A percentile compares a stretch with the other conserved stretches of the same genome.
Evolutionary conservation across 2,329 filamentous ascomycete genomes (phyloP).

Genomic region (Cladobotryum mycophilum): DNA sequence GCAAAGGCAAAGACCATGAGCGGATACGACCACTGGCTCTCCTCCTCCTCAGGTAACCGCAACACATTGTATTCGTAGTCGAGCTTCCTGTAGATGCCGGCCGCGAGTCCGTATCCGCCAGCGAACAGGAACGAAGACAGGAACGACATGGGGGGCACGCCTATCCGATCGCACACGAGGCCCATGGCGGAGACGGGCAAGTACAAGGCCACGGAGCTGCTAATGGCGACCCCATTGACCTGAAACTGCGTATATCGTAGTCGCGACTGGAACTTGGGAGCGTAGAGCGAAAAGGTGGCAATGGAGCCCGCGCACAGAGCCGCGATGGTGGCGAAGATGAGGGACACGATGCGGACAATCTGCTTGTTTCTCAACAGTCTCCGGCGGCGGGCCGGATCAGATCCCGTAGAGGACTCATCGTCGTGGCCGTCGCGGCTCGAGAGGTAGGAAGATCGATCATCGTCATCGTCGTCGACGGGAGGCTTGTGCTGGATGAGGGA

Average conservation of each 20-base stretch:
- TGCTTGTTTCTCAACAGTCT: conserved; percentile 24
- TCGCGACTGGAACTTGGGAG: conserved; percentile 77
- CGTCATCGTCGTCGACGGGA: conserved; percentile 9
- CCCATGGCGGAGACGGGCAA: conserved; percentile 85
- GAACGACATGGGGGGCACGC: conserved; percentile 70
- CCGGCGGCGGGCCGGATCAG: conserved; percentile 14
- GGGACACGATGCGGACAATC: conserved; percentile 41
- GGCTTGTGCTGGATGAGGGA: not conserved
- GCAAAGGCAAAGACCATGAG: conserved; percentile 84
- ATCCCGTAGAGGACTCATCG: conserved; percentile 1
- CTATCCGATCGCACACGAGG: conserved; percentile 84
- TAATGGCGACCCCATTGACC: conserved; percentile 84
- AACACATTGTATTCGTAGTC: conserved; percentile 41
- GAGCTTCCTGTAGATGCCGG: conserved; percentile 59
- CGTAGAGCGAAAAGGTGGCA: conserved; percentile 90
- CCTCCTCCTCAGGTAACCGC: conserved; percentile 32
- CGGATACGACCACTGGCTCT: conserved; percentile 60
- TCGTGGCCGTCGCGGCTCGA: conserved; percentile 14
- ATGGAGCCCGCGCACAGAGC: conserved; percentile 83
- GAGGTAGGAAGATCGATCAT: conserved; percentile 19
- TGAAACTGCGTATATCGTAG: conserved; percentile 86
- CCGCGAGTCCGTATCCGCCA: conserved; percentile 75
- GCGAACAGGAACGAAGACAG: conserved; percentile 70
- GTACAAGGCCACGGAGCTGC: conserved; percentile 83
- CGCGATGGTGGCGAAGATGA: conserved; percentile 47